Evolutionary conservation across 139 green algal species (phyloP).

Genomic region (Chlamydomonas eustigma): DNA sequence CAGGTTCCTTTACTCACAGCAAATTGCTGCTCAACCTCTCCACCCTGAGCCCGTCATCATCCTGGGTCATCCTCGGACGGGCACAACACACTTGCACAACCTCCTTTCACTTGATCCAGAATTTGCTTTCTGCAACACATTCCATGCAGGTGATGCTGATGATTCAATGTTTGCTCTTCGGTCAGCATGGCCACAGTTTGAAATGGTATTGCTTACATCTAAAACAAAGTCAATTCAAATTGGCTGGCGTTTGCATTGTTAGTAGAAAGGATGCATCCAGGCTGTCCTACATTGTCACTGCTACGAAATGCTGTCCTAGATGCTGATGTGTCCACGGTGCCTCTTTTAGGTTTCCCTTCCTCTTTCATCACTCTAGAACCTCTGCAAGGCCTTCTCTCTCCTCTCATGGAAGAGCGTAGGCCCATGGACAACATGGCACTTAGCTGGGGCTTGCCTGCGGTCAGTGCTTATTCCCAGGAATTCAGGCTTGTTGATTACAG

Average conservation of each 20-base stretch:
- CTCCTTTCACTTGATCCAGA: slow-evolving; percentile 41
- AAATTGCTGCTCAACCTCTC: slow-evolving; percentile 28
- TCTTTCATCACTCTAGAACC: slow-evolving; percentile 46
- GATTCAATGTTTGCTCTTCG: no score
- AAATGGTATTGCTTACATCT: no score
- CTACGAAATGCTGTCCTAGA: no score
- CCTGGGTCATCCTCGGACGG: slow-evolving; percentile 59
- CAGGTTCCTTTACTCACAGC: slow-evolving; percentile 33
- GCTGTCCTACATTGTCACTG: no score
- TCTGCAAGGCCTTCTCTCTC: slow-evolving; percentile 21
- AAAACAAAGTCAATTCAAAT: no score
- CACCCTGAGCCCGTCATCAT: slow-evolving; percentile 56
- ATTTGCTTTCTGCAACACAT: slow-evolving; percentile 56
- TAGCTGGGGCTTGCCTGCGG: slow-evolving; percentile 15
- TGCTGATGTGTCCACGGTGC: no score
- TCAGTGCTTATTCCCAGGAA: not conserved
- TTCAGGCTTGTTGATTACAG: no score
- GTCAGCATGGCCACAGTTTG: not conserved
- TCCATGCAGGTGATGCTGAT: slow-evolving; percentile 37
- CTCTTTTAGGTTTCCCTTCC: slow-evolving; percentile 59
- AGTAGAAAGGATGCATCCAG: no score
- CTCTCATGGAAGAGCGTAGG: slow-evolving; percentile 44
- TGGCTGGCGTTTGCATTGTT: no score
- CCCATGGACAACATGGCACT: slow-evolving; percentile 68
- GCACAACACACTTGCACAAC: slow-evolving; percentile 74